Base-by-base conservation (phyloP, 257 asterid species). In the Sherardia arvensis region DNA sequence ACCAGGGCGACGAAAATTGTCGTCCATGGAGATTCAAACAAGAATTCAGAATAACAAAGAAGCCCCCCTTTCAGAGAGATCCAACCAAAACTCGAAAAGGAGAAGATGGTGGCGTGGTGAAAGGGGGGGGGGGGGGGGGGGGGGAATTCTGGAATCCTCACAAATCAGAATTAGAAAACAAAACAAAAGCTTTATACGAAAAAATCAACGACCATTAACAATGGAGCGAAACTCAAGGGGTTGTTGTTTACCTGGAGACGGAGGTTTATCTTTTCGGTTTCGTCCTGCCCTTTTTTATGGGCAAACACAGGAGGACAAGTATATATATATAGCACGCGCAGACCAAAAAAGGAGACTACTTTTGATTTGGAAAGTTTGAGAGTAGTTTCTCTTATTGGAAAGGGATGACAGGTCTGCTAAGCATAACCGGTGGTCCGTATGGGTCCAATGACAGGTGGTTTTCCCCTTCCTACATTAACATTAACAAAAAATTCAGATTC, bases 1-100 rank as follows among this genome's bases (percentile, higher is more conserved):
- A 32, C 72, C 75, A 61, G 56, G 66, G 7, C 69, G 75, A 74
- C 60, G 59, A 73, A 54, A 68, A 55, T 53, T 47, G 53, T 33
- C 59, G 62, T 22, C 72, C 75, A 66, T 74, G 59, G 20, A 53
- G 56, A 61, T 7, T 38, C 30, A 62, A 21, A 25, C 22, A 69
- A 36, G 43, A 23, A 68, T 40, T 17, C 26, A 66, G 30, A 22
- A 25, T 14, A 15, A n/a, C 47, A 56, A 53, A 21, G n/a, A n/a
- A n/a, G n/a, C n/a, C n/a, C 70, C 61, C 51, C 40, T 60, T 38
- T 30, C 47, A 3, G 53, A 59, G 45, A 60, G 73, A 68, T 61
- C 62, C 55, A 30, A 53, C 20, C 58, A 36, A 18, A 53, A 6
- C 47, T 38, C 65, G 10, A 18, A 23, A 29, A 25, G 17, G n/a